Evolutionary conservation across 805 yeast genomes (phyloP), one percentile per base, ranked within the genome.

Genomic region (Candida ficus): DNA sequence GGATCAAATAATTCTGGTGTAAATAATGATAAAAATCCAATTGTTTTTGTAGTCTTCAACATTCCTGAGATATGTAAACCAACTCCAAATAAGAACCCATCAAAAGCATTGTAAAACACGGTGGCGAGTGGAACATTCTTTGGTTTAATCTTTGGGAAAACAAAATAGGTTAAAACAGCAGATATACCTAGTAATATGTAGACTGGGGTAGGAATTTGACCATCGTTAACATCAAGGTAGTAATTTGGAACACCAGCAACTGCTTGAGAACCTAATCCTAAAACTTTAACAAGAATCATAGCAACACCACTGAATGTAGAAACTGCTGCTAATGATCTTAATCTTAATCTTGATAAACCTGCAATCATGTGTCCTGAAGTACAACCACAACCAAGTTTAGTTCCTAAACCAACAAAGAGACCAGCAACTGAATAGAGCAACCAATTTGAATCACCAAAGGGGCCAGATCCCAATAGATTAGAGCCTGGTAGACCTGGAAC

Each of bases 321-420:
- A 1, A 76, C 70, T 1, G 80, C 77, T 7, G 65, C 65, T 12
- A 73, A 38, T 14, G 75, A 68, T 44, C 79, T 56, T 40, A 57
- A 37, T 34, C 77, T 57, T 5, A 70, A 47, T 35, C 78, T 57
- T 9, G 76, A 67, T n/a, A 74, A 38, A 0, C 80, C 80, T 16
- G 62, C 59, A 6, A 75, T 54, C 76, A 75, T 70, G 47, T 75
- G 79, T 3, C 80, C 80, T 0, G 78, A 72, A 2, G 79, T 75
- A 41, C 80, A 75, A 3, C 79, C 80, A 23, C 64, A 57, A 0
- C 75, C 78, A 25, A 61, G 50, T 26, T 63, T 63, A 0, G 79
- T 68, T 1, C 80, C 80, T 2, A 67, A 17, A 0, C 80, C 80
- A 3, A 67, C 73, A 2, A 73, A 47, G 0, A 63, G 40, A 0